A percentile compares a stretch with the other conserved stretches of the same genome.
phyloP scores from a whole-genome alignment of 208 protist genomes.

The Acanthamoeba healyi region DNA sequence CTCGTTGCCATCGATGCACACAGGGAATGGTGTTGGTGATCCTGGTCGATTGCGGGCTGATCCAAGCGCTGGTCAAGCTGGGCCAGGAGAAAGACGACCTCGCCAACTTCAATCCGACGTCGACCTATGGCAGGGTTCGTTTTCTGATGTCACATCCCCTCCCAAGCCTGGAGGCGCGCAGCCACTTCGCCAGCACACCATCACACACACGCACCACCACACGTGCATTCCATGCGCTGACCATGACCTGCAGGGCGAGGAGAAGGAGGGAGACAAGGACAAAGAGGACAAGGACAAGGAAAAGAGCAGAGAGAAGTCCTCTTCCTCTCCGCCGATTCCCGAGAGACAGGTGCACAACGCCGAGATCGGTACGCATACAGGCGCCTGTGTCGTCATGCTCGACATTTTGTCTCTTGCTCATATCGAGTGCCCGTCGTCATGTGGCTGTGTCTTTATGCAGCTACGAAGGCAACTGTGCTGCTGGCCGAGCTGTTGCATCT shows the following conservation, averaged over 20 bases:
- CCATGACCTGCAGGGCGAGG: neutral
- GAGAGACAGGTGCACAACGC: conserved; percentile 2
- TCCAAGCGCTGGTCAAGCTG: conserved; percentile 81
- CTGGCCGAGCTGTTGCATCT: conserved; percentile 81
- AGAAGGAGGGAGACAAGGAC: conserved; percentile 1
- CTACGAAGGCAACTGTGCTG: conserved; percentile 80
- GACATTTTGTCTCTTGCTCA: too few species aligned
- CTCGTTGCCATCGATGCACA: neutral
- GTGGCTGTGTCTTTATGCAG: neutral
- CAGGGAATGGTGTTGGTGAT: conserved; percentile 76
- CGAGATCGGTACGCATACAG: conserved; percentile 12
- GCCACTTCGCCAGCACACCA: neutral
- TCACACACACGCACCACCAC: neutral
- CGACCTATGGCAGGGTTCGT: neutral
- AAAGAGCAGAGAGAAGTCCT: conserved; percentile 15
- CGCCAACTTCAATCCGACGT: neutral
- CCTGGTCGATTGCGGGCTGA: conserved; percentile 82
- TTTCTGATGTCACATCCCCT: neutral
- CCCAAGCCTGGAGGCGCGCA: neutral
- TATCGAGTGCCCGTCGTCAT: too few species aligned
- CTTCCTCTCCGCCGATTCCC: neutral
- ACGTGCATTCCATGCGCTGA: neutral
- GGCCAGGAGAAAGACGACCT: conserved; percentile 74
- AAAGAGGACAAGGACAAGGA: conserved; percentile 39
- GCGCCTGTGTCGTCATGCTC: too few species aligned